These are phyloP conservation scores for Fusarium devonianum DNA, from an alignment of 2,329 filamentous ascomycete species.

Conservation along the genomic window DNA sequence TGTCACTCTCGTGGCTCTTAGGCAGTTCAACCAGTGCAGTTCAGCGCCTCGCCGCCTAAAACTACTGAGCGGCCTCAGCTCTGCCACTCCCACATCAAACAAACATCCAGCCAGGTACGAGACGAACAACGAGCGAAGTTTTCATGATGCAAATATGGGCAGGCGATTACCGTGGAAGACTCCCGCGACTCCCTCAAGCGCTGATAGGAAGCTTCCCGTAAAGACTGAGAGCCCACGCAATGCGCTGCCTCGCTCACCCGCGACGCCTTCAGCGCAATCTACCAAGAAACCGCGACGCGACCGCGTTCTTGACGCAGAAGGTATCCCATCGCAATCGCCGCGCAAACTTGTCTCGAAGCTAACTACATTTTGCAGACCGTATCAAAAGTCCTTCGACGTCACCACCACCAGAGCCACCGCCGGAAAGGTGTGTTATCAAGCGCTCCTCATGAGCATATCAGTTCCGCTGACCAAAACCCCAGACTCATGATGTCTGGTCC, in stretches of 20 bases:
- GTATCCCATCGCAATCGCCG: slow-evolving; percentile 22
- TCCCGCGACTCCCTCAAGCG: slow-evolving; percentile 24
- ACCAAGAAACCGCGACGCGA: slow-evolving; percentile 31
- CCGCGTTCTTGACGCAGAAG: slow-evolving; percentile 35
- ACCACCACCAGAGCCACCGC: slow-evolving; percentile 57
- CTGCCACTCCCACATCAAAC: slow-evolving; percentile 23
- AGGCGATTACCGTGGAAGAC: slow-evolving; percentile 61
- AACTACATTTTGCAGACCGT: slow-evolving; percentile 23
- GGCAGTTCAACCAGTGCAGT: too few relatives aligned
- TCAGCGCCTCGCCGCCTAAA: slow-evolving; percentile 1
- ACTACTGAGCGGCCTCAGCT: not conserved
- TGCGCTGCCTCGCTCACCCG: slow-evolving; percentile 7
- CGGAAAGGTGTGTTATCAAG: slow-evolving; percentile 52
- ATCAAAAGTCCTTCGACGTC: slow-evolving; percentile 57
- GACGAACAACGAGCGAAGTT: not conserved
- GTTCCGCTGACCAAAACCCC: not conserved
- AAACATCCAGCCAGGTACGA: slow-evolving; percentile 1
- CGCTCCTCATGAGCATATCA: not conserved
- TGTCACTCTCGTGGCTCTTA: too few relatives aligned
- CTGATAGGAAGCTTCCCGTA: slow-evolving; percentile 7
- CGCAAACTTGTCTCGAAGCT: not conserved
- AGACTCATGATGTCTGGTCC: slow-evolving; percentile 71
- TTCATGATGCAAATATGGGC: slow-evolving; percentile 49
- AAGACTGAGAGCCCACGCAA: slow-evolving; percentile 18
- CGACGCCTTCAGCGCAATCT: slow-evolving; percentile 9